These are phyloP conservation scores for Nadsonia starkeyi-henricii DNA, from an alignment of 1,139 yeast genomes.

Conservation along the genomic window DNA sequence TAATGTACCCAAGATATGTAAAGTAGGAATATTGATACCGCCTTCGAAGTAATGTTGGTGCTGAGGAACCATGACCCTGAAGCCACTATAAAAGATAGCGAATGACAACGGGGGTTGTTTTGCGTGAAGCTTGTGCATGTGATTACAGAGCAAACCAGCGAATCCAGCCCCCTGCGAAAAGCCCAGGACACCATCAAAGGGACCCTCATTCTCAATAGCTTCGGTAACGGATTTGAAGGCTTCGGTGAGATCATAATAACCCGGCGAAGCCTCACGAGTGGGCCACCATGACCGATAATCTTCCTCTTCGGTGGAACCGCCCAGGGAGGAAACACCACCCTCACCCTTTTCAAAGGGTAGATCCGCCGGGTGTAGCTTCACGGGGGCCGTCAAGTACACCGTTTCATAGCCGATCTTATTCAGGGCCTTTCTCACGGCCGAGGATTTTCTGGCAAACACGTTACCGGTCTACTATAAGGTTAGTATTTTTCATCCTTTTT, in stretches of 20 bases:
- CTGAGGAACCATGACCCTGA: constrained; percentile 41
- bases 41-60: constrained; percentile 37
- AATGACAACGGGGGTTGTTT: constrained; percentile 44
- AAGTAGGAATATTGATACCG: constrained; percentile 38
- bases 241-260: constrained; percentile 28
- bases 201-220: constrained; percentile 58
- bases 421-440: constrained; percentile 61
- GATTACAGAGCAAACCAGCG: constrained; percentile 30
- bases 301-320: constrained; percentile 23
- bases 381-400: constrained; percentile 68
- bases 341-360: constrained; percentile 42
- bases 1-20: constrained; percentile 75
- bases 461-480: constrained; percentile 38
- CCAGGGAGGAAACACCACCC: constrained; percentile 25
- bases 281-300: constrained; percentile 40
- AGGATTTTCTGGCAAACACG: constrained; percentile 62
- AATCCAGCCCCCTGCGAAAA: constrained; percentile 92
- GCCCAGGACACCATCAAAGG: constrained; percentile 78
- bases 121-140: constrained; percentile 16
- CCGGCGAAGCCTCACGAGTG: constrained; percentile 27
- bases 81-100: constrained; percentile 67
- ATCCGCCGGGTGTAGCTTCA: constrained; percentile 47
- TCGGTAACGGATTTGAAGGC: constrained; percentile 40
- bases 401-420: constrained; percentile 56
- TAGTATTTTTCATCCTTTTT: too few species aligned